Conservation (phyloP, 208 protist genomes). For the Histomonas meleagridis region DNA sequence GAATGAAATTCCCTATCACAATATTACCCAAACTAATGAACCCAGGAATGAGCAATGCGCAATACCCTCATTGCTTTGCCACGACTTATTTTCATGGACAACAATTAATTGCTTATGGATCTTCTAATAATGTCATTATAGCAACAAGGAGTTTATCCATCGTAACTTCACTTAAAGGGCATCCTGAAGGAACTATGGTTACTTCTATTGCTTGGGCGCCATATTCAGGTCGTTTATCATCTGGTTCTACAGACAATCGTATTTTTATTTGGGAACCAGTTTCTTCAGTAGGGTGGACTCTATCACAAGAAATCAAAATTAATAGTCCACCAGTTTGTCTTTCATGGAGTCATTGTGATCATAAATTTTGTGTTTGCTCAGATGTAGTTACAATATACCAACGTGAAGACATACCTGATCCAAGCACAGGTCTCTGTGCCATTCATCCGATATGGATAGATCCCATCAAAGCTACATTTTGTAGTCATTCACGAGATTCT, state of each 20-base stretch:
- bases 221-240: background rate
- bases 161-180: background rate
- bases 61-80: background rate
- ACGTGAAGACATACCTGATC: background rate
- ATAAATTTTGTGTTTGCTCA: background rate
- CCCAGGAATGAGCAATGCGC: background rate
- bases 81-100: slow-evolving; percentile 5
- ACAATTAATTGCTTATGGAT: slow-evolving; percentile 7
- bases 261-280: background rate
- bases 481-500: background rate
- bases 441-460: background rate
- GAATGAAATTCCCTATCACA: too few species aligned
- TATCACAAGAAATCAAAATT: background rate
- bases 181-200: background rate
- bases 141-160: background rate
- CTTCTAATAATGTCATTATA: background rate
- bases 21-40: background rate
- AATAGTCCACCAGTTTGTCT: background rate
- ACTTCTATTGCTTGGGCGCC: background rate
- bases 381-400: background rate
- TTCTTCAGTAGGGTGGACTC: background rate
- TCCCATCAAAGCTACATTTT: background rate
- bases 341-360: background rate
- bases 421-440: background rate
- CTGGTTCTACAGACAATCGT: background rate